Conservation (phyloP, 2,329 filamentous ascomycete species). For the Aspergillus japonicus region DNA sequence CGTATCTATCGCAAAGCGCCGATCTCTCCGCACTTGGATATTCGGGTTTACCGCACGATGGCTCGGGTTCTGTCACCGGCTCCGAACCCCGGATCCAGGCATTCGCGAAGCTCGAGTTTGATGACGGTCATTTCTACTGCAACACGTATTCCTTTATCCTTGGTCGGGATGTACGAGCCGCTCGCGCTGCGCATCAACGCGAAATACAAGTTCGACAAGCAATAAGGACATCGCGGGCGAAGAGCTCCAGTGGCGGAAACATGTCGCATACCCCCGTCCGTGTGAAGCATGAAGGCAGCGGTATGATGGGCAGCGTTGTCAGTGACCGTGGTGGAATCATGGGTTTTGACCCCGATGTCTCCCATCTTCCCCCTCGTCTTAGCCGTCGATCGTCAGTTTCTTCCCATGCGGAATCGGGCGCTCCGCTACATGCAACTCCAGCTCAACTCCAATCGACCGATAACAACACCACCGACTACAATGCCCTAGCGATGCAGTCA, state of each 20-base stretch:
- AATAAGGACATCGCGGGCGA: slow-evolving; percentile 42
- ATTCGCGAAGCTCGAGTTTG: slow-evolving; percentile 64
- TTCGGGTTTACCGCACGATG: slow-evolving; percentile 30
- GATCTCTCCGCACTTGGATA: slow-evolving; percentile 39
- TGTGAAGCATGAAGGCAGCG: slow-evolving; percentile 45
- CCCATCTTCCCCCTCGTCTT: slow-evolving; percentile 40
- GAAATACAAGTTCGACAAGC: slow-evolving; percentile 44
- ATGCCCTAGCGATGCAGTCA: slow-evolving; percentile 48
- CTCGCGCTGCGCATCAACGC: slow-evolving; percentile 46
- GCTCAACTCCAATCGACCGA: slow-evolving; percentile 39
- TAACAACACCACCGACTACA: slow-evolving; percentile 49
- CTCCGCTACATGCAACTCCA: slow-evolving; percentile 38
- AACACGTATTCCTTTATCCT: slow-evolving; percentile 62
- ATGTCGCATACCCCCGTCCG: slow-evolving; percentile 47
- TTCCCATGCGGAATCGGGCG: slow-evolving; percentile 40
- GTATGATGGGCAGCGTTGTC: slow-evolving; percentile 51
- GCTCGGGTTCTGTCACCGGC: slow-evolving; percentile 37
- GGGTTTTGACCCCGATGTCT: slow-evolving; percentile 46
- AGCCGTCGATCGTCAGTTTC: slow-evolving; percentile 54
- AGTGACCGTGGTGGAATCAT: slow-evolving; percentile 58
- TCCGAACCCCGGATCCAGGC: slow-evolving; percentile 54
- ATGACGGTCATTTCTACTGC: slow-evolving; percentile 65
- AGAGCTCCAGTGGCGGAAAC: slow-evolving; percentile 48
- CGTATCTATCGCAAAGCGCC: slow-evolving; percentile 38
- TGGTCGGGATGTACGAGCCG: slow-evolving; percentile 59